Percentiles rank a stretch among this genome's conserved stretches.
phyloP scores from a whole-genome alignment of 805 yeast species.

The Brettanomyces naardenensis region DNA sequence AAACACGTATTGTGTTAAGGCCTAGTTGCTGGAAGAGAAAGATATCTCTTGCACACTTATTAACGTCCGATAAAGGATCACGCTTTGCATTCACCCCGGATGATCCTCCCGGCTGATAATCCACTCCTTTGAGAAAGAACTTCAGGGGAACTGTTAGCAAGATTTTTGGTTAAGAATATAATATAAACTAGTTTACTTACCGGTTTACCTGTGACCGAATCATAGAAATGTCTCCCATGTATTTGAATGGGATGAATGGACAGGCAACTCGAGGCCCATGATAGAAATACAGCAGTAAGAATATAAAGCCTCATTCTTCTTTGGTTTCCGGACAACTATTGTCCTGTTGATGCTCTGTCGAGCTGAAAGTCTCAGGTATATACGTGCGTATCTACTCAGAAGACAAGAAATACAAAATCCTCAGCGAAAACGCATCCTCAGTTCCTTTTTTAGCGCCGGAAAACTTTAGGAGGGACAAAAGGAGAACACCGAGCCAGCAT shows the following conservation, averaged over 20 bases:
- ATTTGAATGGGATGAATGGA: slow-evolving; percentile 54
- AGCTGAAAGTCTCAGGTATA: too few species aligned
- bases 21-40: slow-evolving; percentile 75
- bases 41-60: slow-evolving; percentile 74
- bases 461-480: too few species aligned
- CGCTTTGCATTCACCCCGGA: slow-evolving; percentile 48
- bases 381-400: too few species aligned
- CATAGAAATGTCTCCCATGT: slow-evolving; percentile 65
- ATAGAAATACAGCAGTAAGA: neutral
- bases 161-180: neutral
- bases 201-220: slow-evolving; percentile 66
- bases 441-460: too few species aligned
- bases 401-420: too few species aligned
- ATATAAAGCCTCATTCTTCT: neutral
- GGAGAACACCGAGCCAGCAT: too few species aligned
- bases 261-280: neutral
- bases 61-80: slow-evolving; percentile 75
- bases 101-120: slow-evolving; percentile 95
- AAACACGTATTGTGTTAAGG: slow-evolving; percentile 80
- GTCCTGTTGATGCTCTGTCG: too few species aligned
- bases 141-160: slow-evolving; percentile 16
- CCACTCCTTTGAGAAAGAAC: slow-evolving; percentile 82
- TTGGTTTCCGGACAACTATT: too few species aligned
- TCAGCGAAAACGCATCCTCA: too few species aligned
- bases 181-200: slow-evolving; percentile 29